Conservation (phyloP, 176 grass and related monocot species). For the Pharus latifolius region DNA sequence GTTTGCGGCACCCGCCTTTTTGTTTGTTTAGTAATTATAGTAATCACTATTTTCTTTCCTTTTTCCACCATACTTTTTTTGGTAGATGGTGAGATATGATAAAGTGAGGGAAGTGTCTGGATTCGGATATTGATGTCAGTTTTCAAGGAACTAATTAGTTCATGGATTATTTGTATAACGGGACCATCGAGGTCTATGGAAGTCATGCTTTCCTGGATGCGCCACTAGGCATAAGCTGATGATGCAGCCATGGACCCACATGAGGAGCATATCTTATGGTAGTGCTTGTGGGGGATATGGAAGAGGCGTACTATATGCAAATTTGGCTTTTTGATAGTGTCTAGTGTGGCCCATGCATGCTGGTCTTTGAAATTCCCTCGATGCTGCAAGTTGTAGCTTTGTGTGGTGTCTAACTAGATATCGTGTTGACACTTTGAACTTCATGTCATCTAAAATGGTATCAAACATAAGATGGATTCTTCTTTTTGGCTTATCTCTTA, state of each 20-base stretch:
- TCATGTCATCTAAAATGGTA: neutral
- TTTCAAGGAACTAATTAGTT: neutral
- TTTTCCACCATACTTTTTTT: neutral
- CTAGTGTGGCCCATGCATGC: neutral
- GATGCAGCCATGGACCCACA: neutral
- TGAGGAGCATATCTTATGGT: neutral
- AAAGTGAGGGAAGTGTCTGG: neutral
- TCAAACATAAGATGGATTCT: neutral
- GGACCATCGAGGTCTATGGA: neutral
- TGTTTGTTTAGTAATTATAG: constrained; percentile 10
- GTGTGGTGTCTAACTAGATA: neutral
- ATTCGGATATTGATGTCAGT: neutral
- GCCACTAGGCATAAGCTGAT: constrained; percentile 12
- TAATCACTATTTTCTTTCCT: neutral
- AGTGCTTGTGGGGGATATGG: constrained; percentile 7
- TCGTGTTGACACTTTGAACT: neutral
- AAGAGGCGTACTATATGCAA: neutral
- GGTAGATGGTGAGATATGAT: neutral
- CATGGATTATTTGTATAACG: constrained; percentile 8
- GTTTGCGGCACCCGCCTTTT: neutral
- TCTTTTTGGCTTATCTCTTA: neutral
- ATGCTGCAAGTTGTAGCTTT: constrained; percentile 1
- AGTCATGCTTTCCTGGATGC: neutral
- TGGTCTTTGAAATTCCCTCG: neutral
- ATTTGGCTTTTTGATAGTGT: neutral